These are phyloP conservation scores for Geranium rotundifolium DNA, from an alignment of 345 rosid species.

Conservation along the genomic window DNA sequence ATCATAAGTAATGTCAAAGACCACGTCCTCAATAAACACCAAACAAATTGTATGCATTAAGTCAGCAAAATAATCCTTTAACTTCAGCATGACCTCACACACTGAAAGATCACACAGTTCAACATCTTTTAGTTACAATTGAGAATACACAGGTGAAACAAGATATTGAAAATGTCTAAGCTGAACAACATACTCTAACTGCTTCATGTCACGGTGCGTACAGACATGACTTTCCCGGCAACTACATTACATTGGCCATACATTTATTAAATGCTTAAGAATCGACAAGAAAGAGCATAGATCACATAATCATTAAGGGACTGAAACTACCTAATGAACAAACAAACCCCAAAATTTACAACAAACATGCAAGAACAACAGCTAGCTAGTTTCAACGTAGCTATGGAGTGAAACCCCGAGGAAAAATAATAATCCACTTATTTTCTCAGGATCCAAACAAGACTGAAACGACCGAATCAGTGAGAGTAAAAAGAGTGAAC, in stretches of 20 bases:
- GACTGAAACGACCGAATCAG: background rate
- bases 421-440: too few relatives aligned
- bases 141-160: background rate
- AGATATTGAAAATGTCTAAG: background rate
- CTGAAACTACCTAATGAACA: background rate
- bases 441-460: background rate
- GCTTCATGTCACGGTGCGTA: background rate
- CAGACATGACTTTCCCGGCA: background rate
- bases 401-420: too few relatives aligned
- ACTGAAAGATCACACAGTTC: background rate
- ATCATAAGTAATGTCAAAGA: too few relatives aligned
- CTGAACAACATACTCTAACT: background rate
- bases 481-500: conserved; percentile 13
- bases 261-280: background rate
- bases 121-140: background rate
- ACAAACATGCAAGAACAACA: background rate
- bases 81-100: background rate
- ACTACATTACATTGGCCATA: background rate
- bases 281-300: too few relatives aligned
- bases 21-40: background rate
- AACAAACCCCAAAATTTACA: background rate
- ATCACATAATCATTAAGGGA: too few relatives aligned
- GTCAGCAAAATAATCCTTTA: background rate
- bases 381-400: background rate
- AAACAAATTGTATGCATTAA: background rate